Evolutionary conservation across 1,139 yeast species (phyloP), one percentile per base, ranked within the genome.

Genomic region (Sugiyamaella japonica): DNA sequence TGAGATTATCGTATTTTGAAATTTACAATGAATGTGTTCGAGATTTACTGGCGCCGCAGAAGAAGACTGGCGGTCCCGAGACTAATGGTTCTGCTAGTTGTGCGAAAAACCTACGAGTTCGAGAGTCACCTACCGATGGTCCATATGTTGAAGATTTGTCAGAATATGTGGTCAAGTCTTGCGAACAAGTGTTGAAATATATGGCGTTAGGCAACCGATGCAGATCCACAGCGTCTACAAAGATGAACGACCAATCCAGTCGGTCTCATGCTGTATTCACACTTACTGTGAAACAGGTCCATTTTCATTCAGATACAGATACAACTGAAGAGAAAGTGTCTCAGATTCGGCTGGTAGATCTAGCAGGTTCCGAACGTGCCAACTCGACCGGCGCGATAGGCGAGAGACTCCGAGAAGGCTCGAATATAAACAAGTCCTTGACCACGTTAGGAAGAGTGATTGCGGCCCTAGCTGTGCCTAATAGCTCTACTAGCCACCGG

Each of bases 291-390:
- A 78, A 79, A 50, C 91, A 86, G 63, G 83, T 83, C 16, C 73
- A 75, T 55, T 76, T 73, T 61, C 68, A 70, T 40, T 70, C 72
- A 36, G 71, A 70, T 12, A 71, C 73, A 25, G 74, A 79, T 38
- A 79, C 80, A 1, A 76, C 79, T 7, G 82, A 85, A 17, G 81
- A 79, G 32, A 83, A 79, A 61, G 79, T 83, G 41, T 84, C 93
- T 1, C 80, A 82, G 58, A 75, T 87, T 40, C 78, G 88, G 57
- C 74, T 87, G 32, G 93, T 87, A 1, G 95, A 87, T 70, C 73
- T 87, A 62, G 96, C 96, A 0, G 96, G 96, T 0, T 84, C 91
- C 0, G 96, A 87, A 66, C 73, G 93, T 56, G 81, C 85, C 7
- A 68, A 74, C 16, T 77, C 84, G 16, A 81, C 89, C 0, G 87